Evolutionary conservation across 164 flowering plant species (phyloP).

Genomic region (Euptelea pleiosperma): DNA sequence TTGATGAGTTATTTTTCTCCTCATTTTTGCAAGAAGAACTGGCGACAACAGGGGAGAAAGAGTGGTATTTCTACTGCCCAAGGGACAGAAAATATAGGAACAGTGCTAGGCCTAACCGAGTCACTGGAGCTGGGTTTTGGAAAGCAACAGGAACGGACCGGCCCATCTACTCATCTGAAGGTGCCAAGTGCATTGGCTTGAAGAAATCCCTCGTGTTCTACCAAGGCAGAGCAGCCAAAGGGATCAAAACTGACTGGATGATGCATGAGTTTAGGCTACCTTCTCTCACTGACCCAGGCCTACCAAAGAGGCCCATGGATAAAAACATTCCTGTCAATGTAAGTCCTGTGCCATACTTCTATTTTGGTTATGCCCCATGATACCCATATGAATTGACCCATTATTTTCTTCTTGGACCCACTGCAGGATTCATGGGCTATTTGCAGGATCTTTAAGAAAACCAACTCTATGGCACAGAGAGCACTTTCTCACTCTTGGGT

Average conservation of each 20-base stretch:
- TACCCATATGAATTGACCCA: not conserved
- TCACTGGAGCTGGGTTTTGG: conserved; percentile 94
- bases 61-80: conserved; percentile 96
- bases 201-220: conserved; percentile 97
- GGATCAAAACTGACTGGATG: conserved; percentile 98
- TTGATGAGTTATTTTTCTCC: conserved; percentile 1
- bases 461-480: conserved; percentile 68
- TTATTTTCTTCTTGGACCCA: not conserved
- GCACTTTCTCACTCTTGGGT: conserved; percentile 80
- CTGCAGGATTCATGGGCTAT: conserved; percentile 98
- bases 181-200: conserved; percentile 79
- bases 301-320: conserved; percentile 46
- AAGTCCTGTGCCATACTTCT: conserved; percentile 10
- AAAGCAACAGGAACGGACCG: conserved; percentile 95
- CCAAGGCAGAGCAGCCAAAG: conserved; percentile 92
- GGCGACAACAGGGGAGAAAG: conserved; percentile 80
- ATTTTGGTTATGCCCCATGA: too few relatives aligned
- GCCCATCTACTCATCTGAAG: conserved; percentile 84
- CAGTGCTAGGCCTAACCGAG: conserved; percentile 87
- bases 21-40: conserved; percentile 38
- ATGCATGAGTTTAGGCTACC: conserved; percentile 98
- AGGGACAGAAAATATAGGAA: conserved; percentile 91
- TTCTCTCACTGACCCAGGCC: conserved; percentile 42
- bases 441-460: conserved; percentile 94
- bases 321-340: conserved; percentile 62